Conservation (phyloP, 306 rosid genomes). For the Alnus glutinosa region DNA sequence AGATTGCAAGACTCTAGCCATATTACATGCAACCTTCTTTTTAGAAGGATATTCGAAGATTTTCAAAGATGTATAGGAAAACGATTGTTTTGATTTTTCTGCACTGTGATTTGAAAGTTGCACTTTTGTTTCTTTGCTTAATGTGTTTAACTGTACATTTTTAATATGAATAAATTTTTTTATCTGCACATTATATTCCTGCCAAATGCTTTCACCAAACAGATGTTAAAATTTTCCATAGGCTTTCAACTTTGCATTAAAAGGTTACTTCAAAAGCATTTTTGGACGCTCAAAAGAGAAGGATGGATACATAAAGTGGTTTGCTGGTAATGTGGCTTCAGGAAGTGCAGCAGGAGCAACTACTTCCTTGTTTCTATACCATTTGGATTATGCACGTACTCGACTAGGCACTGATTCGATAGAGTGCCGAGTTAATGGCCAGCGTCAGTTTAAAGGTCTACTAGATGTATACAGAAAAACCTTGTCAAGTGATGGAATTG, state of each 20-base stretch:
- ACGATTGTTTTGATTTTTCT: background rate
- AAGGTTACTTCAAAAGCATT: constrained; percentile 91
- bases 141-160: background rate
- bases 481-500: constrained; percentile 75
- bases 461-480: constrained; percentile 82
- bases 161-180: constrained; percentile 9
- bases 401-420: constrained; percentile 78
- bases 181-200: constrained; percentile 32
- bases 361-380: constrained; percentile 82
- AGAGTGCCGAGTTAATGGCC: constrained; percentile 42
- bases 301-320: constrained; percentile 90
- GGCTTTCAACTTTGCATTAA: constrained; percentile 99
- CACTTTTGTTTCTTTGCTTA: background rate
- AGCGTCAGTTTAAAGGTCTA: constrained; percentile 78
- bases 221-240: constrained; percentile 70
- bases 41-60: background rate
- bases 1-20: background rate
- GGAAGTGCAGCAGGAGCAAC: constrained; percentile 99
- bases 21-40: background rate
- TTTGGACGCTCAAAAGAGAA: constrained; percentile 83
- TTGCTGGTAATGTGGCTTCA: constrained; percentile 97
- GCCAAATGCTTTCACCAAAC: constrained; percentile 53
- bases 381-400: constrained; percentile 90
- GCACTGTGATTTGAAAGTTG: background rate
- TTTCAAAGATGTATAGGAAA: background rate